Percentiles rank a stretch among this genome's conserved stretches.
These are phyloP conservation scores for Claviceps sp. DNA, from an alignment of 2,329 filamentous ascomycete species.

Conservation along the genomic window DNA sequence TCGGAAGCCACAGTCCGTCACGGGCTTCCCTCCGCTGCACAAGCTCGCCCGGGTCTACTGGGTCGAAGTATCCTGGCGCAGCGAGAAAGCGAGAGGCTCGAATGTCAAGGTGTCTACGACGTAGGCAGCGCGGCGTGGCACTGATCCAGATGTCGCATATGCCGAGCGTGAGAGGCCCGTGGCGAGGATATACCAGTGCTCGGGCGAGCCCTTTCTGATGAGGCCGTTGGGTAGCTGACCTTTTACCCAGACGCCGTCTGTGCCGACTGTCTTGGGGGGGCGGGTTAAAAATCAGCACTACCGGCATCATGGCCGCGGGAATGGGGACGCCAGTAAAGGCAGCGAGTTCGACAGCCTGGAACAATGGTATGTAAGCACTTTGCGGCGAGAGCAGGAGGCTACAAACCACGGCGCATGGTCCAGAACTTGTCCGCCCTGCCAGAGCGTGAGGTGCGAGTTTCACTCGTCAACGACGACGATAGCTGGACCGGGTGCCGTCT, in stretches of 20 bases:
- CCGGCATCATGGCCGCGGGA: constrained; percentile 7
- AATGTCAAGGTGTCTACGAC: constrained; percentile 48
- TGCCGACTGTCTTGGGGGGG: constrained; percentile 1
- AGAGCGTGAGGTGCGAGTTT: constrained; percentile 16
- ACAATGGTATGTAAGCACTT: constrained; percentile 16
- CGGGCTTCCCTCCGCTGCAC: neutral
- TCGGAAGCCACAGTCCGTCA: constrained; percentile 61
- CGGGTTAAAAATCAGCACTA: constrained; percentile 9
- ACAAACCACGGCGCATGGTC: constrained; percentile 18
- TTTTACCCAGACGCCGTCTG: constrained; percentile 9
- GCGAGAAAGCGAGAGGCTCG: constrained; percentile 2
- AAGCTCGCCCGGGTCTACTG: neutral
- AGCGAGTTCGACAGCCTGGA: constrained; percentile 16
- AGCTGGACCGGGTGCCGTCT: constrained; percentile 19
- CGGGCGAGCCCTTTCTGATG: constrained; percentile 17
- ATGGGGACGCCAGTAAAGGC: constrained; percentile 18
- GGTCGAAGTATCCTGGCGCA: neutral
- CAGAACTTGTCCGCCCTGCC: constrained; percentile 17
- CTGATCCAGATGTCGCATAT: no score
- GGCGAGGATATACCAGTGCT: no score
- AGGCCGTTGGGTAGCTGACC: constrained; percentile 2
- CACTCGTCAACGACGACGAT: constrained; percentile 12
- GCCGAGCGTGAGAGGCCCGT: no score
- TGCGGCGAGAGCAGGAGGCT: constrained; percentile 12
- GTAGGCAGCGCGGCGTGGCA: constrained; percentile 40